Evolutionary conservation across 2,329 filamentous ascomycete species (phyloP), one percentile per base, ranked within the genome.

Genomic region (Chlorencoelia australis): DNA sequence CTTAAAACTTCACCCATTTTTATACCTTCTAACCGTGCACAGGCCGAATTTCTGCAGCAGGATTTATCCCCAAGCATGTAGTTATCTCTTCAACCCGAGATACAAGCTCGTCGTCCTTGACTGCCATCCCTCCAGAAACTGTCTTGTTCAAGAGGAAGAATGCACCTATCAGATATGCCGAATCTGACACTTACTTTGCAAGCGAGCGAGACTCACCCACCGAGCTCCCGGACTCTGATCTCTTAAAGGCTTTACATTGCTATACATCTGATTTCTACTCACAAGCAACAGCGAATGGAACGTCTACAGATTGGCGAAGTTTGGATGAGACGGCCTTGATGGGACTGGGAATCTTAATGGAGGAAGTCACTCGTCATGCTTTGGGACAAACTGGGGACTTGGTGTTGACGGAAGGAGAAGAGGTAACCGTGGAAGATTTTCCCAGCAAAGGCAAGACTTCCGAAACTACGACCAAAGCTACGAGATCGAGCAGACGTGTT

Each of bases 241-340:
- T 88, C 30, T 62, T 87, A 36, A 79, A 77, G 54, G 71, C 75
- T 1, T 55, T 86, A 4, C 82, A 88, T 58, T 61, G 62, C 18
- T 87, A 88, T 51, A 56, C 75, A 1, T 76, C 79, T 35, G 69
- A 72, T 38, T 82, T 76, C 55, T 87, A 85, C 59, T 64, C 64
- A 25, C 46, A 47, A 13, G 42, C 47, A 26, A 48, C 45, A 15
- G 18, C 31, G 25, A 47, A 51, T 33, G 39, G 45, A 5, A 59
- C 52, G 13, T 38, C 43, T n/a, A 55, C 48, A 17, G 59, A 63
- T 33, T 68, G 60, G 52, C 60, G 68, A 45, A 82, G 75, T 56
- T 74, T 89, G 71, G 81, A 89, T 52, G 83, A 85, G 61, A 85
- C 81, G 10, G 82, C 82, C 4, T 64, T 89, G 40, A 61, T 89